Evolutionary conservation across 306 rosid genomes (phyloP).

Genomic region (Rubus idaeus): DNA sequence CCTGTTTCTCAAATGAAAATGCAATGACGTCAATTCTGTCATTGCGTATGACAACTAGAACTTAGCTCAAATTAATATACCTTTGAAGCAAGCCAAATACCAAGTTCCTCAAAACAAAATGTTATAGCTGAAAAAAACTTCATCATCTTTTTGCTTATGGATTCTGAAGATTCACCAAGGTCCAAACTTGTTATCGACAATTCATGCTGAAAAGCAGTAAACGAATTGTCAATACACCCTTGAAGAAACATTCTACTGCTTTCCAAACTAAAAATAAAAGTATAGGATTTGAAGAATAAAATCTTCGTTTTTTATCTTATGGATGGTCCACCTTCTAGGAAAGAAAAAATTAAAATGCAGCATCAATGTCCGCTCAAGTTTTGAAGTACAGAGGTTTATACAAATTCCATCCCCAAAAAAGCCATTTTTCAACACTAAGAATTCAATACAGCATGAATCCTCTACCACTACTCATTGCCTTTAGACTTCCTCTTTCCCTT

Average conservation of each 20-base stretch:
- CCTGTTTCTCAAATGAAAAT: slow-evolving; percentile 45
- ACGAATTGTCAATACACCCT: slow-evolving; percentile 31
- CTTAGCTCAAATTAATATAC: slow-evolving; percentile 34
- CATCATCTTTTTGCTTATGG: slow-evolving; percentile 42
- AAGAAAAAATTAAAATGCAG: slow-evolving; percentile 24
- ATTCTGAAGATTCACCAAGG: slow-evolving; percentile 37
- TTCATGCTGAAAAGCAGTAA: slow-evolving; percentile 54
- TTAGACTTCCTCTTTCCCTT: neutral
- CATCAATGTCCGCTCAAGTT: neutral
- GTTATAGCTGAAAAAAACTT: slow-evolving; percentile 39
- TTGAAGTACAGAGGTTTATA: neutral
- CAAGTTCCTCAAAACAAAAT: slow-evolving; percentile 73
- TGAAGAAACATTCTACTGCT: slow-evolving; percentile 24
- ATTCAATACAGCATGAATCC: too few relatives aligned
- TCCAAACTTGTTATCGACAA: slow-evolving; percentile 31
- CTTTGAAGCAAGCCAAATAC: slow-evolving; percentile 74
- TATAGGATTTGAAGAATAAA: slow-evolving; percentile 1
- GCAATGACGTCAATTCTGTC: slow-evolving; percentile 18
- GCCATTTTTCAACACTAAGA: neutral
- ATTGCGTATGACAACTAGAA: slow-evolving; percentile 27
- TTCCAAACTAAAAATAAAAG: slow-evolving; percentile 3
- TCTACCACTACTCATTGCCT: neutral
- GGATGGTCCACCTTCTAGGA: neutral
- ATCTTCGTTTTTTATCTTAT: too few relatives aligned
- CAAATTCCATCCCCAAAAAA: neutral